Percentiles rank a stretch among this genome's conserved stretches.
Evolutionary conservation across 1,284 basidiomycete species (phyloP).

Genomic region (Cystobasidium slooffiae): DNA sequence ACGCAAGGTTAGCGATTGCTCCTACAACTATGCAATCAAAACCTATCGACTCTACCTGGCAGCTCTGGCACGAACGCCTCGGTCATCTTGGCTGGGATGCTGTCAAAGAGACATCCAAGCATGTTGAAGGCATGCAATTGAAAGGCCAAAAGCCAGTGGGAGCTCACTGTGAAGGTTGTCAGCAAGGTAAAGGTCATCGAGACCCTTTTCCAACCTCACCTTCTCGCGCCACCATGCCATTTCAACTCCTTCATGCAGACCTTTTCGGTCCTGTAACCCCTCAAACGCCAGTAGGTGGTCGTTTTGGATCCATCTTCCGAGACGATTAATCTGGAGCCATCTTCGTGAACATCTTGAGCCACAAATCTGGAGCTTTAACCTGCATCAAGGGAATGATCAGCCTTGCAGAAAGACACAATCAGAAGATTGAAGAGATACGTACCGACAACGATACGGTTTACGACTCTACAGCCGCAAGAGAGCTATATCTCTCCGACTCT

Average conservation of each 20-base stretch:
- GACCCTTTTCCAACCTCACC: conserved; percentile 11
- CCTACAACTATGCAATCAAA: background rate
- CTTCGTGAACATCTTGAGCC: conserved; percentile 11
- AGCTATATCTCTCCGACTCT: background rate
- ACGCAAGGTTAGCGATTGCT: conserved; percentile 2
- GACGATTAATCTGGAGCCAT: conserved; percentile 5
- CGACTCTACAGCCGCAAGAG: background rate
- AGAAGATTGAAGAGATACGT: background rate
- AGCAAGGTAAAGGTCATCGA: conserved; percentile 11
- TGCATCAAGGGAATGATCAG: conserved; percentile 4
- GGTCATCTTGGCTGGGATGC: conserved; percentile 14
- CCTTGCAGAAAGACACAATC: background rate
- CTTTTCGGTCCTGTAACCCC: conserved; percentile 9
- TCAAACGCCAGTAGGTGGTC: background rate
- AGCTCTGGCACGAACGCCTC: conserved; percentile 12
- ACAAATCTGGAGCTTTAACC: background rate
- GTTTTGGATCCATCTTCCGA: background rate
- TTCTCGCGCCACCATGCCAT: background rate
- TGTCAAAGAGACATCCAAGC: background rate
- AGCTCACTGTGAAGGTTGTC: conserved; percentile 7
- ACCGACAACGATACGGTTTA: conserved; percentile 2
- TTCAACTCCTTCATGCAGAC: conserved; percentile 9
- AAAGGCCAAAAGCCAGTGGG: conserved; percentile 10
- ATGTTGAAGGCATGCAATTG: background rate
- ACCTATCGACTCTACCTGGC: background rate